Conservation (phyloP, 306 rosid species). For the Corylus americana region DNA sequence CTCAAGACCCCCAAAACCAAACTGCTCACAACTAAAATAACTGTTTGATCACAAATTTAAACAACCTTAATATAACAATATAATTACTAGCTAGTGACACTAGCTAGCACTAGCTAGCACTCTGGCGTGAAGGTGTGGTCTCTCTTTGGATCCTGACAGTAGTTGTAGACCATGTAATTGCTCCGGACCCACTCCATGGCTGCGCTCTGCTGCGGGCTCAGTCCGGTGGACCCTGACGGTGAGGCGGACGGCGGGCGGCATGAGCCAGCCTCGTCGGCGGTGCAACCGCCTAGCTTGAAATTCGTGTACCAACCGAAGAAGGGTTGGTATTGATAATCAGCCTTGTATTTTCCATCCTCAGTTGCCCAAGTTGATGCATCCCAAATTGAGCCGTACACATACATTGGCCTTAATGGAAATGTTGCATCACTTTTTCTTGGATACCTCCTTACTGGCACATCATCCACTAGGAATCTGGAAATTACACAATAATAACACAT, state of each 20-base stretch:
- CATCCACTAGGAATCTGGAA: slow-evolving; percentile 79
- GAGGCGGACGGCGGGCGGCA: slow-evolving; percentile 55
- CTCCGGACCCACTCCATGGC: slow-evolving; percentile 80
- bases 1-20: slow-evolving; percentile 35
- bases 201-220: slow-evolving; percentile 49
- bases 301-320: slow-evolving; percentile 64
- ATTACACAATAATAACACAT: slow-evolving; percentile 27
- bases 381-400: slow-evolving; percentile 89
- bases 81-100: too few relatives aligned
- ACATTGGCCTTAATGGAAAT: slow-evolving; percentile 77
- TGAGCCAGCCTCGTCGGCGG: slow-evolving; percentile 24
- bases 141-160: slow-evolving; percentile 72
- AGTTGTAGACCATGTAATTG: slow-evolving; percentile 68
- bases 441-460: slow-evolving; percentile 81
- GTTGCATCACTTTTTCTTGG: slow-evolving; percentile 69
- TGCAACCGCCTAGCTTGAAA: slow-evolving; percentile 66
- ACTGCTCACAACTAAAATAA: neutral
- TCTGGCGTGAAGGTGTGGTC: slow-evolving; percentile 79
- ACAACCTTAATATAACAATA: neutral
- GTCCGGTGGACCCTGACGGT: slow-evolving; percentile 31
- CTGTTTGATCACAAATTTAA: neutral
- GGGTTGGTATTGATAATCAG: slow-evolving; percentile 78
- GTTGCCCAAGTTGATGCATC: slow-evolving; percentile 97
- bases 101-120: slow-evolving; percentile 36
- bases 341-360: slow-evolving; percentile 85